Evolutionary conservation across 345 rosid species (phyloP).

Genomic region (Draba incana): DNA sequence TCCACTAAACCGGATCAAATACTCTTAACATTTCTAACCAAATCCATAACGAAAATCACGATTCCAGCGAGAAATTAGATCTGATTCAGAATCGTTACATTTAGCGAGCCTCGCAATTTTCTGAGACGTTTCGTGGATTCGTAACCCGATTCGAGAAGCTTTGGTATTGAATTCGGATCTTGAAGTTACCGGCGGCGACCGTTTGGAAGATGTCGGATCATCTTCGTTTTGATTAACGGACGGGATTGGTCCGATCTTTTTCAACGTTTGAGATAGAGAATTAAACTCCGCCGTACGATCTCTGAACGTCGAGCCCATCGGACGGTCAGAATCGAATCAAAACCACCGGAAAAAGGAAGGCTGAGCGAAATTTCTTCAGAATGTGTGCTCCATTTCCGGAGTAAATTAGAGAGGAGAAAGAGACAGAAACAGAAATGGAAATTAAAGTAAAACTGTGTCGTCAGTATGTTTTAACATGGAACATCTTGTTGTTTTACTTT

Average conservation of each 20-base stretch:
- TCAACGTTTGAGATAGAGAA: slow-evolving; percentile 67
- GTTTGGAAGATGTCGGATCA: slow-evolving; percentile 40
- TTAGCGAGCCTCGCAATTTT: slow-evolving; percentile 74
- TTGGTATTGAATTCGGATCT: slow-evolving; percentile 86
- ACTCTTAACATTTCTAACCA: not conserved
- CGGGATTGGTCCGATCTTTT: slow-evolving; percentile 62
- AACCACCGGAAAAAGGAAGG: not conserved
- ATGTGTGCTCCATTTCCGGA: slow-evolving; percentile 21
- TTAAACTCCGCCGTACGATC: slow-evolving; percentile 90
- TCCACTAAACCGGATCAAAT: not conserved
- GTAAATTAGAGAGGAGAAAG: not conserved
- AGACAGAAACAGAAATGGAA: slow-evolving; percentile 7
- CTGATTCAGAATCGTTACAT: slow-evolving; percentile 48
- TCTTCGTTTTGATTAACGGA: slow-evolving; percentile 34
- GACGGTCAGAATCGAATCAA: slow-evolving; percentile 17
- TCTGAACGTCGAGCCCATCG: slow-evolving; percentile 62
- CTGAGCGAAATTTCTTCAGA: slow-evolving; percentile 1
- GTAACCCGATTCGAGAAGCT: slow-evolving; percentile 67
- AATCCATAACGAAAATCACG: slow-evolving; percentile 3
- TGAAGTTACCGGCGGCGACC: slow-evolving; percentile 47
- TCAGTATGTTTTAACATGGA: not conserved
- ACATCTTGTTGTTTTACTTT: slow-evolving; percentile 16
- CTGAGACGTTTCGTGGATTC: slow-evolving; percentile 70
- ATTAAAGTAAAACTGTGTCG: not conserved
- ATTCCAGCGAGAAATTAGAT: slow-evolving; percentile 11